Conservation (phyloP, 2,329 filamentous ascomycete species). For the Scolecobasidium constrictum region DNA sequence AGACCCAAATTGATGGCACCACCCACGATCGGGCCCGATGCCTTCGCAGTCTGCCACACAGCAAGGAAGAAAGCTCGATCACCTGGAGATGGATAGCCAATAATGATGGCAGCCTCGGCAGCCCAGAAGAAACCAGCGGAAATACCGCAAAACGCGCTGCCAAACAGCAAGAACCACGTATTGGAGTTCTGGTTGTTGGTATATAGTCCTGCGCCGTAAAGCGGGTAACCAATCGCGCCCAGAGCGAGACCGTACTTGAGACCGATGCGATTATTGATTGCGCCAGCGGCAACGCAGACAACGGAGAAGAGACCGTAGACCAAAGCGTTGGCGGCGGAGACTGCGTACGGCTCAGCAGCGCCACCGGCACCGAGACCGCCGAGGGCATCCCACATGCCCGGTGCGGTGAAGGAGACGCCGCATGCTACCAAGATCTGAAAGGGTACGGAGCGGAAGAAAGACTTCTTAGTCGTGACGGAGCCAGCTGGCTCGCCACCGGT, state of each 20-base stretch:
- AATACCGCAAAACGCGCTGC: slow-evolving; percentile 27
- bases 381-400: slow-evolving; percentile 25
- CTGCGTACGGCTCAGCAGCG: slow-evolving; percentile 22
- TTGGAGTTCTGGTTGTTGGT: slow-evolving; percentile 26
- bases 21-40: slow-evolving; percentile 33
- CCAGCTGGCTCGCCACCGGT: too few species aligned
- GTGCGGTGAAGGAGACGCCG: slow-evolving; percentile 23
- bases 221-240: slow-evolving; percentile 31
- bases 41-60: slow-evolving; percentile 24
- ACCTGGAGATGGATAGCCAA: slow-evolving; percentile 27
- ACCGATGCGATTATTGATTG: slow-evolving; percentile 27
- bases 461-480: too few species aligned
- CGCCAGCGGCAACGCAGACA: slow-evolving; percentile 22
- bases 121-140: slow-evolving; percentile 32
- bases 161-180: slow-evolving; percentile 30
- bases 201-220: slow-evolving; percentile 31
- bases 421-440: slow-evolving; percentile 24
- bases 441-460: slow-evolving; percentile 19
- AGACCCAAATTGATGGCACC: slow-evolving; percentile 40
- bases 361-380: slow-evolving; percentile 23
- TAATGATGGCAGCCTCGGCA: slow-evolving; percentile 30
- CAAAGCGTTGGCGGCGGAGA: slow-evolving; percentile 22
- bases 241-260: slow-evolving; percentile 25
- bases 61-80: slow-evolving; percentile 26
- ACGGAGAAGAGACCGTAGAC: slow-evolving; percentile 23